Conservation (phyloP, 495 filamentous ascomycete genomes). For the Tuber indicum region DNA sequence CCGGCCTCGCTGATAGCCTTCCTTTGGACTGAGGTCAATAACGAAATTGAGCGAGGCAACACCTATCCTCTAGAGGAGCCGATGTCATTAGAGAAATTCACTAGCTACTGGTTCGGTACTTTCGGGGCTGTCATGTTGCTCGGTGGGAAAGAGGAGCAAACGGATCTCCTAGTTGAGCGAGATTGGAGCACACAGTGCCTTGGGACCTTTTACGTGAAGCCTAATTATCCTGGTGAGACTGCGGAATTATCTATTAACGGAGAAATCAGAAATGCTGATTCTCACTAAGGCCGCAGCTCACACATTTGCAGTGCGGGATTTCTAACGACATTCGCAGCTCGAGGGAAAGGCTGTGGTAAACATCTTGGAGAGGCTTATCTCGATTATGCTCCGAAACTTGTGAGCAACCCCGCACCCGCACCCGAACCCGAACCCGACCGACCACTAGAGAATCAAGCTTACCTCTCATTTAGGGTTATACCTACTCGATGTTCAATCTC, state of each 20-base stretch:
- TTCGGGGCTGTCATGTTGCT: constrained; percentile 92
- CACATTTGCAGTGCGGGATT: constrained; percentile 97
- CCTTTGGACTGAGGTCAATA: constrained; percentile 78
- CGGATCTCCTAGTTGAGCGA: constrained; percentile 43
- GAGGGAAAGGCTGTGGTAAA: constrained; percentile 83
- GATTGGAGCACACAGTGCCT: constrained; percentile 83
- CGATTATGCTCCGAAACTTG: constrained; percentile 86
- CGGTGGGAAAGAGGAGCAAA: constrained; percentile 53
- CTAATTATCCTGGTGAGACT: constrained; percentile 72
- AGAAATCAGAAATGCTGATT: constrained; percentile 10
- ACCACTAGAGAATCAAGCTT: background rate
- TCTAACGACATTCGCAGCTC: constrained; percentile 79
- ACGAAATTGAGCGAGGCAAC: constrained; percentile 92
- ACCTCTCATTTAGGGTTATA: constrained; percentile 59
- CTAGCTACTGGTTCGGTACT: constrained; percentile 89
- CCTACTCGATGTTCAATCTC: constrained; percentile 94
- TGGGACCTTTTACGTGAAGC: constrained; percentile 94
- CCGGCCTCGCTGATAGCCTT: constrained; percentile 70
- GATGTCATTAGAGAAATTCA: constrained; percentile 68
- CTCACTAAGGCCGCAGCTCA: constrained; percentile 60
- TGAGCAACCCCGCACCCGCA: constrained; percentile 31
- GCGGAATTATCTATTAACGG: background rate
- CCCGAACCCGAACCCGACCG: background rate
- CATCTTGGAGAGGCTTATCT: constrained; percentile 92
- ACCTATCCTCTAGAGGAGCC: constrained; percentile 89